Evolutionary conservation across 495 filamentous ascomycete genomes (phyloP).

Genomic region (Neurospora pannonica): DNA sequence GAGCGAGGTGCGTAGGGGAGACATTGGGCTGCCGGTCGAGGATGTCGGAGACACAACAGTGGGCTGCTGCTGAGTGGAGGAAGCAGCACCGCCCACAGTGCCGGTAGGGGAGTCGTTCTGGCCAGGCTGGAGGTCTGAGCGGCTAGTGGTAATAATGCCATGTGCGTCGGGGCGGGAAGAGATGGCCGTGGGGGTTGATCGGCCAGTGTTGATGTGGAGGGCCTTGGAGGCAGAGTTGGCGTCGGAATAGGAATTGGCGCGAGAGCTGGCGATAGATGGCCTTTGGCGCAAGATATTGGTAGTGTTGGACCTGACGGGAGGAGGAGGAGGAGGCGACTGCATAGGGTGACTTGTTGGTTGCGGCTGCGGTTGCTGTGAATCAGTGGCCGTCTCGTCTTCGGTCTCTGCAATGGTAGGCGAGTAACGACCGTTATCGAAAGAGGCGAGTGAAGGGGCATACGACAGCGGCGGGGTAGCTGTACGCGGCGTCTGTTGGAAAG

Average conservation of each 20-base stretch:
- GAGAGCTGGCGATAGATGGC: slow-evolving; percentile 31
- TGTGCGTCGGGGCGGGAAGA: slow-evolving; percentile 30
- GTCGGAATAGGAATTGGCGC: slow-evolving; percentile 33
- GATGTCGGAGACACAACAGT: slow-evolving; percentile 12
- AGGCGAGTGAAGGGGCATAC: slow-evolving; percentile 42
- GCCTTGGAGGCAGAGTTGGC: slow-evolving; percentile 21
- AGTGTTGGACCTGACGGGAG: neutral
- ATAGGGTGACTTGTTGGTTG: slow-evolving; percentile 9
- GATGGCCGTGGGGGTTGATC: slow-evolving; percentile 18
- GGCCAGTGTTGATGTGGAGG: slow-evolving; percentile 35
- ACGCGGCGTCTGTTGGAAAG: slow-evolving; percentile 48
- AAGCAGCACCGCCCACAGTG: slow-evolving; percentile 9
- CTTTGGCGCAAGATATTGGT: slow-evolving; percentile 9
- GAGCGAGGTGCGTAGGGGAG: slow-evolving; percentile 42
- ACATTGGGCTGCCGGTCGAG: slow-evolving; percentile 26
- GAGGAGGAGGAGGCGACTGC: slow-evolving; percentile 1
- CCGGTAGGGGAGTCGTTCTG: slow-evolving; percentile 23
- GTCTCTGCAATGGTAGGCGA: slow-evolving; percentile 41
- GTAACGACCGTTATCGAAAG: slow-evolving; percentile 32
- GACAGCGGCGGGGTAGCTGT: slow-evolving; percentile 46
- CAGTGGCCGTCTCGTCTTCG: slow-evolving; percentile 33
- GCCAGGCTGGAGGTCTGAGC: slow-evolving; percentile 15
- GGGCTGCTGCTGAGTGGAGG: neutral
- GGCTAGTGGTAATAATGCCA: neutral
- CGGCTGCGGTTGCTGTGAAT: slow-evolving; percentile 13